These are phyloP conservation scores for Periglandula ipomoeae DNA, from an alignment of 2,329 filamentous ascomycete species.

Conservation along the genomic window DNA sequence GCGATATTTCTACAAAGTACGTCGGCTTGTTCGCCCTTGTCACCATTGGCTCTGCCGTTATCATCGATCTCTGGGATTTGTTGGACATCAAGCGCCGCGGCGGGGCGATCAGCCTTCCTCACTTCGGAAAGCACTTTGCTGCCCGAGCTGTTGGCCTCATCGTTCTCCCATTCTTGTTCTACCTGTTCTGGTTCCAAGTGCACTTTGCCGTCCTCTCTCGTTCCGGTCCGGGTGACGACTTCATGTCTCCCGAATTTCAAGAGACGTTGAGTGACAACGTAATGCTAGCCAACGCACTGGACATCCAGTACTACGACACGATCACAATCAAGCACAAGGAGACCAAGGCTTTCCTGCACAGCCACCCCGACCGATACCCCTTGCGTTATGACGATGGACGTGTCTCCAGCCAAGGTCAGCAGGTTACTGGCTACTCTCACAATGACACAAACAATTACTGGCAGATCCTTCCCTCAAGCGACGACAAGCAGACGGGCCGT, in stretches of 20 bases:
- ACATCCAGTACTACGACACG: slow-evolving; percentile 81
- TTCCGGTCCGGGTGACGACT: slow-evolving; percentile 93
- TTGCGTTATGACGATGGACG: slow-evolving; percentile 94
- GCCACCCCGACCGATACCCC: slow-evolving; percentile 80
- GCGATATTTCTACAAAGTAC: slow-evolving; percentile 98
- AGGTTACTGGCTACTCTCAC: slow-evolving; percentile 95
- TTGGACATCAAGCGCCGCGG: slow-evolving; percentile 78
- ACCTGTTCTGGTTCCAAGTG: slow-evolving; percentile 99
- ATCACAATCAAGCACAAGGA: slow-evolving; percentile 93
- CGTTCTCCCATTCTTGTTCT: slow-evolving; percentile 89
- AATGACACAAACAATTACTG: slow-evolving; percentile 99
- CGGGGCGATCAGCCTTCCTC: slow-evolving; percentile 67
- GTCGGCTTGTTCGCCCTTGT: slow-evolving; percentile 95
- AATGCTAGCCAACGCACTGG: slow-evolving; percentile 79
- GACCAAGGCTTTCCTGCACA: slow-evolving; percentile 93
- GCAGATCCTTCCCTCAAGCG: slow-evolving; percentile 71
- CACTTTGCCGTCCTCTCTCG: slow-evolving; percentile 84
- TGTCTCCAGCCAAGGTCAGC: slow-evolving; percentile 94
- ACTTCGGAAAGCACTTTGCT: slow-evolving; percentile 82
- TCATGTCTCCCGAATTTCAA: slow-evolving; percentile 98
- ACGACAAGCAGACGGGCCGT: slow-evolving; percentile 49
- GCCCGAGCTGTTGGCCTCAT: slow-evolving; percentile 83
- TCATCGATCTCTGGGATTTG: slow-evolving; percentile 92
- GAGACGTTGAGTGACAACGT: slow-evolving; percentile 92
- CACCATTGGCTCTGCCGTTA: slow-evolving; percentile 87